Evolutionary conservation across 176 grass and related monocot genomes (phyloP).

Genomic region (Oryza nivara): DNA sequence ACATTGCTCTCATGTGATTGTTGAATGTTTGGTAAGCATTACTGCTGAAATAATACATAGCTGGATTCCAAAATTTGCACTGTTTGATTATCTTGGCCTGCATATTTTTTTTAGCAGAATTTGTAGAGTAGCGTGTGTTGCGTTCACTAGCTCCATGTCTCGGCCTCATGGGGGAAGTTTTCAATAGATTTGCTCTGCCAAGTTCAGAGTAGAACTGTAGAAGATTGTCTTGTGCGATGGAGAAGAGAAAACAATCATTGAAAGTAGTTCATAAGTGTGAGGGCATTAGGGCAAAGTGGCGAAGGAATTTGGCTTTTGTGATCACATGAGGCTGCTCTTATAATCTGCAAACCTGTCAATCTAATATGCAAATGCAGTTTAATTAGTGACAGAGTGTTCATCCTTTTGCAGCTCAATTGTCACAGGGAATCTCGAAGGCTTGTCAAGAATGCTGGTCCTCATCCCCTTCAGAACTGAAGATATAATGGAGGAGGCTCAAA

Average conservation of each 20-base stretch:
- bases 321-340: background rate
- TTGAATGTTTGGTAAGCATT: constrained; percentile 10
- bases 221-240: background rate
- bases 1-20: constrained; percentile 28
- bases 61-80: constrained; percentile 7
- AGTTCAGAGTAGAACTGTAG: background rate
- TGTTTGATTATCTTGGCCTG: constrained; percentile 15
- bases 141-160: background rate
- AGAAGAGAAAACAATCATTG: background rate
- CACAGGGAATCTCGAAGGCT: background rate
- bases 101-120: background rate
- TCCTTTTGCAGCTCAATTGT: constrained; percentile 22
- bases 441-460: background rate
- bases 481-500: constrained; percentile 1
- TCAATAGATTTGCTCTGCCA: background rate
- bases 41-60: constrained; percentile 13
- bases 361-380: background rate
- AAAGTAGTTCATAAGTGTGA: background rate
- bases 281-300: background rate
- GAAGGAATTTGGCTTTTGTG: background rate
- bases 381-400: background rate
- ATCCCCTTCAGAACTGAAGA: constrained; percentile 26
- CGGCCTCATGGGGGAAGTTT: no score
- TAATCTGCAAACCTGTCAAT: background rate
- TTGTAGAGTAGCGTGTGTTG: background rate